Percentiles rank a stretch among this genome's conserved stretches.
Evolutionary conservation across 352 stramenopile species (phyloP).

Genomic region (Phytophthora hibernalis): DNA sequence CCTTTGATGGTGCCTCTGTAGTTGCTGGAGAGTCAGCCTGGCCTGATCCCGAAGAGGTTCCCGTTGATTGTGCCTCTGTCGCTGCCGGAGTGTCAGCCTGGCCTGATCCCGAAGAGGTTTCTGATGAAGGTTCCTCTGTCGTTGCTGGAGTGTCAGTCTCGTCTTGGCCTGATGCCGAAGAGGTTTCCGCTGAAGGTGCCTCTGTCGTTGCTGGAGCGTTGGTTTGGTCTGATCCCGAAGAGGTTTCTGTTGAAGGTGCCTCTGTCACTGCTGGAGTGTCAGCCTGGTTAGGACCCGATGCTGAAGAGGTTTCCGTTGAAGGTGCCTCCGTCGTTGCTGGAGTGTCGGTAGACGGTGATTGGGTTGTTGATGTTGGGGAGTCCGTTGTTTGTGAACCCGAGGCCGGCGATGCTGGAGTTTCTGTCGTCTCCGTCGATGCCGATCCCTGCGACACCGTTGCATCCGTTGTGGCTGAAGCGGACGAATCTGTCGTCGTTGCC

Average conservation of each 20-base stretch:
- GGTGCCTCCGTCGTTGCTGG: background rate
- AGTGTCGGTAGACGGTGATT: no score
- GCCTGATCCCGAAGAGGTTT: background rate
- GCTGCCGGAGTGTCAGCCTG: background rate
- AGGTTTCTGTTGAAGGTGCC: background rate
- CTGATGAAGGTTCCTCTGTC: background rate
- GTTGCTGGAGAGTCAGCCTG: background rate
- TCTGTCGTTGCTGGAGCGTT: background rate
- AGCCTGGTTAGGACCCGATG: background rate
- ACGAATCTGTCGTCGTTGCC: background rate
- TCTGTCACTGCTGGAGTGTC: background rate
- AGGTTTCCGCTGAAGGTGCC: background rate
- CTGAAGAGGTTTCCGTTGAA: background rate
- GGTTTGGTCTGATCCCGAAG: background rate
- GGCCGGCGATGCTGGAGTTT: no score
- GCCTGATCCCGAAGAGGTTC: background rate
- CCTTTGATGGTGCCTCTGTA: background rate
- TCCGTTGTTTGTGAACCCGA: background rate
- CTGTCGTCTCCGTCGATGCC: no score
- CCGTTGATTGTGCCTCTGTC: background rate
- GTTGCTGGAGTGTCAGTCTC: conserved; percentile 1
- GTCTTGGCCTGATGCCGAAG: background rate
- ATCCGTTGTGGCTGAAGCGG: background rate
- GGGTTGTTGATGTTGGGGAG: background rate
- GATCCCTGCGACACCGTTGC: background rate